Base-by-base conservation (phyloP, 805 yeast genomes). In the Kodamaea sagamina region DNA sequence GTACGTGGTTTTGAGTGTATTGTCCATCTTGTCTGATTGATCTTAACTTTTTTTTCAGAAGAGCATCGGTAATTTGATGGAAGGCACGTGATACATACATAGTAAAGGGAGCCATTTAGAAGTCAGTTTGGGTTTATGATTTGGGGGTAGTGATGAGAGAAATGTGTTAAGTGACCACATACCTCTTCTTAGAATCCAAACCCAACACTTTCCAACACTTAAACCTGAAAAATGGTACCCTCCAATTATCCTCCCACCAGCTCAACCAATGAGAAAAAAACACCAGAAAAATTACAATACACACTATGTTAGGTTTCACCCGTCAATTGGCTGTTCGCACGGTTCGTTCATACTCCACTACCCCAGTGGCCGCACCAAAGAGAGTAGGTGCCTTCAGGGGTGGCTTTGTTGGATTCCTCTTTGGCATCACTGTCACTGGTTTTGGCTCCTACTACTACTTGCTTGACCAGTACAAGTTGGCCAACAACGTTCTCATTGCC, bases 361-460 rank as follows among this genome's bases (percentile, higher is more conserved):
- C 56, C 11, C 51, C 52, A 9, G 45, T 54, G 4, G 52, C 53
- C 4, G 47, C 55, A 4, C 65, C 72, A 15, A 65, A 58, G 48
- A 67, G 57, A 47, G 59, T 68, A 6, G 75, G 75, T 6, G 64
- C 74, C 21, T 57, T 71, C 50, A 67, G 71, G 58, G 75, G 75
- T 15, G 78, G 77, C 4, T 70, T 88, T 49, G 68, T 86, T 42
- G 96, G 96, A 1, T 89, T 88, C 64, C 74, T 88, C 42, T 69
- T 82, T 22, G 96, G 96, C 35, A 85, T 84, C 28, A 71, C 88
- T 16, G 61, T 76, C 48, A 84, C 95, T 12, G 90, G 95, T 2
- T 77, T 76, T 43, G 86, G 79, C 6, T 81, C 90, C 11, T 88
- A 88, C 71, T 84, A 79, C 62, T 88, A 86, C 64, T 71, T 86